A percentile compares a stretch with the other conserved stretches of the same genome.
phyloP scores from a whole-genome alignment of 2,329 filamentous ascomycete species.

The Microdochium nivale region DNA sequence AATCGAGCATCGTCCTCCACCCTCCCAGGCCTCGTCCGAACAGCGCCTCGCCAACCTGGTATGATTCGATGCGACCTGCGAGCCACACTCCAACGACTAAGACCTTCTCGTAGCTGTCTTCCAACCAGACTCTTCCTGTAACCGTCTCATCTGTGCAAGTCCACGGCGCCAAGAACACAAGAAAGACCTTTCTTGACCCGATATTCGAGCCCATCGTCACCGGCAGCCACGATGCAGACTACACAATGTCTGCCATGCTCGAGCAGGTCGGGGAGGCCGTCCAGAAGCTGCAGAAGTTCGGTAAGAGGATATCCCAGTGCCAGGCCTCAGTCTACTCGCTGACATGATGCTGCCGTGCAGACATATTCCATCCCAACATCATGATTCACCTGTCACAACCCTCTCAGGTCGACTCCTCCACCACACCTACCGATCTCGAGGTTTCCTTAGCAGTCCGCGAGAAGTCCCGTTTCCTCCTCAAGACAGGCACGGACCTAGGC shows the following conservation, averaged over 20 bases:
- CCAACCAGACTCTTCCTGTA: slow-evolving; percentile 80
- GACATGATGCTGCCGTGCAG: slow-evolving; percentile 30
- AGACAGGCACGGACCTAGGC: slow-evolving; percentile 90
- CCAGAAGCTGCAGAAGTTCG: slow-evolving; percentile 64
- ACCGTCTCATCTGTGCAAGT: slow-evolving; percentile 80
- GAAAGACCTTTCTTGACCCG: slow-evolving; percentile 72
- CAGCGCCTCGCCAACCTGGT: slow-evolving; percentile 43
- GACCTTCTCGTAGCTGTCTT: slow-evolving; percentile 47
- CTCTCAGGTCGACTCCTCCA: slow-evolving; percentile 56
- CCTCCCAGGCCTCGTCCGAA: slow-evolving; percentile 39
- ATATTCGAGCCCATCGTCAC: slow-evolving; percentile 72
- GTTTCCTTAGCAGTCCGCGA: slow-evolving; percentile 73
- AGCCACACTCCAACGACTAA: neutral
- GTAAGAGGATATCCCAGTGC: slow-evolving; percentile 36
- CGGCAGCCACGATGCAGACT: slow-evolving; percentile 55
- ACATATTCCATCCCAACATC: slow-evolving; percentile 80
- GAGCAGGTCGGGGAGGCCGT: slow-evolving; percentile 16
- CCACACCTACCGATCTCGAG: slow-evolving; percentile 69
- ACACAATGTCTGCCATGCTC: slow-evolving; percentile 74
- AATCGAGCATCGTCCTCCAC: slow-evolving; percentile 16
- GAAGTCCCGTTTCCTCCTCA: slow-evolving; percentile 74
- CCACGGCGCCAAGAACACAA: slow-evolving; percentile 75
- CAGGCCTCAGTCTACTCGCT: neutral
- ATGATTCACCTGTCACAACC: slow-evolving; percentile 76
- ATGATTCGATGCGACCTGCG: slow-evolving; percentile 11